These are phyloP conservation scores for Triglochin maritima DNA, from an alignment of 106 monocot genomes.

Conservation along the genomic window DNA sequence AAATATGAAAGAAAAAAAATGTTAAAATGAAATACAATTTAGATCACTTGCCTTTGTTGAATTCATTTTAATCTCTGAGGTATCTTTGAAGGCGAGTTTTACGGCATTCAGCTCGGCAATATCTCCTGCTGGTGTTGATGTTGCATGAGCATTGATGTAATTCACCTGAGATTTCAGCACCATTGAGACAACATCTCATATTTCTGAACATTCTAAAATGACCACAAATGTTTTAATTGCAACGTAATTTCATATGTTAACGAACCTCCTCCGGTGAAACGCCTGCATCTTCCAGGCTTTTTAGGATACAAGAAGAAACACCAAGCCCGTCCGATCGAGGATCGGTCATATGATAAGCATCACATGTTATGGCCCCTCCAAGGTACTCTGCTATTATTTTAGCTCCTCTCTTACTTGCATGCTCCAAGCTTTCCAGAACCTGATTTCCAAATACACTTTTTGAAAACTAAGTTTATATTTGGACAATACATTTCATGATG, in stretches of 20 bases:
- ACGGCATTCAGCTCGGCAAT: slow-evolving; percentile 46
- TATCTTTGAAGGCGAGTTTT: slow-evolving; percentile 41
- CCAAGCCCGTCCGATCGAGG: slow-evolving; percentile 46
- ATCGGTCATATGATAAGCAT: slow-evolving; percentile 62
- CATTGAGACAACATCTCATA: too few species aligned
- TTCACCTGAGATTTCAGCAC: slow-evolving; percentile 27
- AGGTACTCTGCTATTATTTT: slow-evolving; percentile 44
- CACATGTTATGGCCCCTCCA: slow-evolving; percentile 54
- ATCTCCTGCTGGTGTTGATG: slow-evolving; percentile 46
- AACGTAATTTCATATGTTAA: background rate
- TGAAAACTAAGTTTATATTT: background rate
- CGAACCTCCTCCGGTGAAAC: slow-evolving; percentile 45
- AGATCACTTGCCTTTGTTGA: slow-evolving; percentile 27
- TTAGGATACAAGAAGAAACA: slow-evolving; percentile 43
- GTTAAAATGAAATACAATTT: too few species aligned
- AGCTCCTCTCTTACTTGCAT: slow-evolving; percentile 48
- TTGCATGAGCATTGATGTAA: slow-evolving; percentile 49
- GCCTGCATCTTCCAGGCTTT: slow-evolving; percentile 41
- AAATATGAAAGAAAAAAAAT: too few species aligned
- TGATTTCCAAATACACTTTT: background rate
- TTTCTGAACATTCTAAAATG: too few species aligned
- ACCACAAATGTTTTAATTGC: too few species aligned
- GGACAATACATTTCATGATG: too few species aligned
- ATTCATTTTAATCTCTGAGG: slow-evolving; percentile 45
- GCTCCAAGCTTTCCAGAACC: slow-evolving; percentile 63